Conservation (phyloP, 2,329 filamentous ascomycete genomes). For the Xylaria sp. region DNA sequence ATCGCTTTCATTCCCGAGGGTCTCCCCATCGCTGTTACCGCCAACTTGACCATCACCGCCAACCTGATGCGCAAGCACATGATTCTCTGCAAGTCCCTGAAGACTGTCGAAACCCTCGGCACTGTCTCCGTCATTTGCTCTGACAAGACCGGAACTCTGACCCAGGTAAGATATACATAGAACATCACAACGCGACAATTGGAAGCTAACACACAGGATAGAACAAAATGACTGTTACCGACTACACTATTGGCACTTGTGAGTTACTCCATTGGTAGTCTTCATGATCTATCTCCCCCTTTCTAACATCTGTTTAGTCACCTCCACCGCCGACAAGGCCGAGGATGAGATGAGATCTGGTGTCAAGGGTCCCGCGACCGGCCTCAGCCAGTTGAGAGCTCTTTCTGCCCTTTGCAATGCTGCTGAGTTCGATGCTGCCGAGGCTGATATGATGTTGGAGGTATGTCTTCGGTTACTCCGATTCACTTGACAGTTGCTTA, state of each 20-base stretch:
- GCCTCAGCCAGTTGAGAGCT: conserved; percentile 54
- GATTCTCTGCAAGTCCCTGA: conserved; percentile 73
- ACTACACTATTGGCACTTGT: conserved; percentile 53
- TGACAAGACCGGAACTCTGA: conserved; percentile 71
- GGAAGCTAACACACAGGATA: conserved; percentile 22
- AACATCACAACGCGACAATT: neutral
- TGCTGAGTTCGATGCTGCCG: conserved; percentile 66
- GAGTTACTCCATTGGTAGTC: neutral
- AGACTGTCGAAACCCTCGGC: conserved; percentile 71
- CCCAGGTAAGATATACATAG: conserved; percentile 37
- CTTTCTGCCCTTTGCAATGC: conserved; percentile 67
- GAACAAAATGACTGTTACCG: conserved; percentile 69
- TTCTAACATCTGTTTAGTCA: conserved; percentile 23
- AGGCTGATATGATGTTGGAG: conserved; percentile 51
- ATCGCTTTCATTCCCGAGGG: conserved; percentile 75
- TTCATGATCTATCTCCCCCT: neutral
- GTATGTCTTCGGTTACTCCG: conserved; percentile 13
- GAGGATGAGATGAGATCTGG: conserved; percentile 36
- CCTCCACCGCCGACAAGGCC: conserved; percentile 48
- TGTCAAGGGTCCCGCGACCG: conserved; percentile 32
- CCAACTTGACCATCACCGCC: conserved; percentile 68
- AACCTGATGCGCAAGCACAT: conserved; percentile 73
- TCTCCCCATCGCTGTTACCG: conserved; percentile 63
- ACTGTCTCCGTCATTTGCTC: conserved; percentile 69
- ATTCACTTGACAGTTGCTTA: neutral